Evolutionary conservation across 306 rosid genomes (phyloP).

Genomic region (Adenanthera pavonina): DNA sequence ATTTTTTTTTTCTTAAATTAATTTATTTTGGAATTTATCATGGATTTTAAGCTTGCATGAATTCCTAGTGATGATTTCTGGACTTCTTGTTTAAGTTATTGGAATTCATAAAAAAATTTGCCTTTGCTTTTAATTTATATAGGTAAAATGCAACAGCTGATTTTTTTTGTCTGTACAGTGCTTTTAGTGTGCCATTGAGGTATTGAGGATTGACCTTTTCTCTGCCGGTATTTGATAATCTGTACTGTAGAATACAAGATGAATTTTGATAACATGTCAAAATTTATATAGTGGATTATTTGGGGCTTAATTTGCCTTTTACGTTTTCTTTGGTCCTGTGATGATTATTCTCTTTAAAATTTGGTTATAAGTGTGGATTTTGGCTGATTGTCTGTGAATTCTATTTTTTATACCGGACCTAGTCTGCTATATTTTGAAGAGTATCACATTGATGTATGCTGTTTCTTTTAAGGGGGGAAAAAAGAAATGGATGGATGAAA

Average conservation of each 20-base stretch:
- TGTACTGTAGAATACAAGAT: not conserved
- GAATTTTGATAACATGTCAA: slow-evolving; percentile 30
- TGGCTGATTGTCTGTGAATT: not conserved
- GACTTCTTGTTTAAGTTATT: not conserved
- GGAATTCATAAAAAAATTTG: slow-evolving; percentile 7
- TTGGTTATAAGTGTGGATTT: not conserved
- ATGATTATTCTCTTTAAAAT: slow-evolving; percentile 10
- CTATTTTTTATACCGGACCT: too few relatives aligned
- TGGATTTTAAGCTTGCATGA: slow-evolving; percentile 16
- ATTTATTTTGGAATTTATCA: slow-evolving; percentile 2
- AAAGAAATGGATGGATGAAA: not conserved
- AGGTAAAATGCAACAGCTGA: not conserved
- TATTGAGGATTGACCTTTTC: slow-evolving; percentile 23
- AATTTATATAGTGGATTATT: not conserved
- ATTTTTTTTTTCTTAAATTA: not conserved
- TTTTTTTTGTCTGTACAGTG: not conserved
- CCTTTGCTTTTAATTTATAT: not conserved
- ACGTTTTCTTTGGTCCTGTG: not conserved
- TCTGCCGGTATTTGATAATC: not conserved
- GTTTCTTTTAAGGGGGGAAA: not conserved
- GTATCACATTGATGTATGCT: not conserved
- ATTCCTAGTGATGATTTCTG: not conserved
- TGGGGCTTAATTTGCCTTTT: not conserved
- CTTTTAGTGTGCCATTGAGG: not conserved
- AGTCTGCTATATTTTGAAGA: not conserved